Base-by-base conservation (phyloP, 2,329 filamentous ascomycete species). In the Paecilomyces sp. region DNA sequence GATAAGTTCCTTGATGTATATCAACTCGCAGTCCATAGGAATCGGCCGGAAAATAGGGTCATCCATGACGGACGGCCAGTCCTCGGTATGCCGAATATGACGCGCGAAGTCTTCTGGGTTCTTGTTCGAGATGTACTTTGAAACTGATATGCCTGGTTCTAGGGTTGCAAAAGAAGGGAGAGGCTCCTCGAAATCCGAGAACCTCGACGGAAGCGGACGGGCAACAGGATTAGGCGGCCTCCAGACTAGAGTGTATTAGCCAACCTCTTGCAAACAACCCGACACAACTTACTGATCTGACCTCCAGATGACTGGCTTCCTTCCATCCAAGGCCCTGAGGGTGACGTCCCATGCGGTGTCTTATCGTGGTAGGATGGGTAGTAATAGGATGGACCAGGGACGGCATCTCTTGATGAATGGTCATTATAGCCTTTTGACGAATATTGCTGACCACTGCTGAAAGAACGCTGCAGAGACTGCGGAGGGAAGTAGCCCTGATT, bases 11-110 rank as follows among this genome's bases (percentile, higher is more conserved):
- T 76, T 71, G 53, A 81, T 62, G 3, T 77, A 69, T 36, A 82
- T 67, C 12, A 79, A 63, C 5, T 73, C 67, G 59, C 73, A 73
- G n/a, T 77, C 68, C 2, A 67, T 69, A 1, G 73, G 69, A 56
- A 82, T 80, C 4, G 78, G 72, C 5, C 74, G 70, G 62, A 83
- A 84, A 15, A 81, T 77, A 1, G 80, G 76, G 59, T 83, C 81
- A 57, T 78, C 69, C 64, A 78, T 78, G 56, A 82, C 72, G n/a
- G 73, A 71, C 2, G 77, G 66, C 81, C 81, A 84, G 24, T 76
- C 72, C 41, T 79, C 75, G 0, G 79, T 82, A 61, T 82, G 75
- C 58, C 78, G 71, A 15, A 83, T 76, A 62, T 79, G 77, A 36
- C 78, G 65, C 58, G 76, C 72, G 15, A 76, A 75, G 60, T 81